Evolutionary conservation across 257 asterid species (phyloP).

Genomic region (Vinca minor): DNA sequence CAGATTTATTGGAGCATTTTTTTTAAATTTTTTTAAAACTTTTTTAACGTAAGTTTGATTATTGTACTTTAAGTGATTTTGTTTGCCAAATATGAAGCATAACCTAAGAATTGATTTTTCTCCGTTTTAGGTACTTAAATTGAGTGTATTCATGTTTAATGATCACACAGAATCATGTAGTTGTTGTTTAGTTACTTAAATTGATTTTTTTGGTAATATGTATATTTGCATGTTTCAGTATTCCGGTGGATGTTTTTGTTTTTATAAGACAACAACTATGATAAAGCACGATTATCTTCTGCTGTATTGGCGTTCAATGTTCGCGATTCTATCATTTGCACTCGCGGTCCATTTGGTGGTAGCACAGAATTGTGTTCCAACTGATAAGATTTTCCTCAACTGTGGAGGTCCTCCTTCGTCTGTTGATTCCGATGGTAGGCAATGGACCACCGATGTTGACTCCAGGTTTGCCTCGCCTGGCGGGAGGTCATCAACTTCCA

Average conservation of each 20-base stretch:
- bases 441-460: slow-evolving; percentile 69
- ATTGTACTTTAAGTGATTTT: background rate
- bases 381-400: slow-evolving; percentile 64
- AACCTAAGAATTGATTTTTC: background rate
- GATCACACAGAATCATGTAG: no score
- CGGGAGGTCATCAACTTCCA: slow-evolving; percentile 41
- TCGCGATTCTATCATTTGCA: slow-evolving; percentile 10
- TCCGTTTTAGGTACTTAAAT: background rate
- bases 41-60: no score
- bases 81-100: background rate
- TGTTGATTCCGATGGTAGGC: slow-evolving; percentile 52
- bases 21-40: no score
- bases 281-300: slow-evolving; percentile 1
- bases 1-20: no score
- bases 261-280: slow-evolving; percentile 6
- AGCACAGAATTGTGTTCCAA: slow-evolving; percentile 39
- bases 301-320: background rate
- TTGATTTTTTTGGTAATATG: background rate
- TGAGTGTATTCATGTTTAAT: no score
- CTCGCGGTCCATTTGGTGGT: slow-evolving; percentile 10
- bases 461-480: slow-evolving; percentile 47
- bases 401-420: slow-evolving; percentile 77
- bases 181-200: no score
- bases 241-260: background rate
- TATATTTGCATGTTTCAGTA: background rate